Evolutionary conservation across 306 rosid genomes (phyloP).

Genomic region (Vachellia collinsii): DNA sequence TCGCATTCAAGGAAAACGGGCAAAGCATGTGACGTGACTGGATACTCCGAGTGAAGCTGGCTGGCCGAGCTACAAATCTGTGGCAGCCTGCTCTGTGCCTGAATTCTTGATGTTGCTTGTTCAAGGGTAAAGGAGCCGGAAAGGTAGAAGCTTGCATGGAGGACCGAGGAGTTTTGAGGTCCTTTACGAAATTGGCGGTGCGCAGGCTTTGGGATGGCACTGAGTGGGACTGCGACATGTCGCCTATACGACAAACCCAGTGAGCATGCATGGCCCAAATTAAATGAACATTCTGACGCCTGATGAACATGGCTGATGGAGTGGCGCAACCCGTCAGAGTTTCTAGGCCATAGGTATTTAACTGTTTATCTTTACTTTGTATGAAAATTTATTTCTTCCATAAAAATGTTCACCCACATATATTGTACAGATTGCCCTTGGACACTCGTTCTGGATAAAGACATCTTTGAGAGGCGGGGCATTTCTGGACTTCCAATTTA

Average conservation of each 20-base stretch:
- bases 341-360: constrained; percentile 23
- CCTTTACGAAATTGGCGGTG: constrained; percentile 17
- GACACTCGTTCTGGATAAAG: constrained; percentile 37
- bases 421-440: constrained; percentile 49
- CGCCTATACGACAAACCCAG: constrained; percentile 3
- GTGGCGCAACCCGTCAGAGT: constrained; percentile 40
- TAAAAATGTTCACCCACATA: constrained; percentile 23
- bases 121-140: background rate
- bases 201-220: constrained; percentile 9
- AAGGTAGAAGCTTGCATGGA: constrained; percentile 12
- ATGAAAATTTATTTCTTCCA: constrained; percentile 19
- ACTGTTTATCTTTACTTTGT: constrained; percentile 27
- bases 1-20: background rate
- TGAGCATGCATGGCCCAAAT: constrained; percentile 12
- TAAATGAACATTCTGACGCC: constrained; percentile 18
- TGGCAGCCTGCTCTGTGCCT: background rate
- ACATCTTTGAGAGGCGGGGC: background rate
- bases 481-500: background rate
- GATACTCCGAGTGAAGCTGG: background rate
- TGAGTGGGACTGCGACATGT: constrained; percentile 12
- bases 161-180: constrained; percentile 27
- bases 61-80: background rate
- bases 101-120: background rate
- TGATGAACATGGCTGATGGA: constrained; percentile 17
- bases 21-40: background rate